A percentile compares a stretch with the other conserved stretches of the same genome.
phyloP scores from a whole-genome alignment of 208 protist genomes.

The Wallacemonas rigidus region DNA sequence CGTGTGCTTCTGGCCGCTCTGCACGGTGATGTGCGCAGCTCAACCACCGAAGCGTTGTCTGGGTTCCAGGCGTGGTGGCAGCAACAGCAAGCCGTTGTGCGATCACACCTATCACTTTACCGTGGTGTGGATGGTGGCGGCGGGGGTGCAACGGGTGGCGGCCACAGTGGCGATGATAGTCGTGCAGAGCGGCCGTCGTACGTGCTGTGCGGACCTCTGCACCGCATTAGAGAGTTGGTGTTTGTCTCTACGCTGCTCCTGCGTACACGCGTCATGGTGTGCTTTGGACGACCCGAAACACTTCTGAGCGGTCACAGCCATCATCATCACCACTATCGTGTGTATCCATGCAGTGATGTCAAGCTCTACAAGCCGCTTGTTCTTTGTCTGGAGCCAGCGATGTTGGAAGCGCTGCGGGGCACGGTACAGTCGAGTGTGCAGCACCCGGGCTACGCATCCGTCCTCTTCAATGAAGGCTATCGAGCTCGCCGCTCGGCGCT shows the following conservation, averaged over 20 bases:
- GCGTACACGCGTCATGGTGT: slow-evolving; percentile 42
- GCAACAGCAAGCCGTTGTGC: slow-evolving; percentile 10
- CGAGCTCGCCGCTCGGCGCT: slow-evolving; percentile 55
- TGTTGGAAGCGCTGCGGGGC: slow-evolving; percentile 61
- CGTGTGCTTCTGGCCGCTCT: slow-evolving; percentile 9
- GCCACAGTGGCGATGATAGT: slow-evolving; percentile 6
- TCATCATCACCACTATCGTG: slow-evolving; percentile 23
- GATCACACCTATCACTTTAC: slow-evolving; percentile 19
- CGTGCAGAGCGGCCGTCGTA: slow-evolving; percentile 47
- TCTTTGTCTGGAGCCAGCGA: slow-evolving; percentile 55
- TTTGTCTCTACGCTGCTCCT: slow-evolving; percentile 50
- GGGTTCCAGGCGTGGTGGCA: slow-evolving; percentile 14
- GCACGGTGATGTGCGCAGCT: slow-evolving; percentile 14
- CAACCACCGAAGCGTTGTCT: slow-evolving; percentile 3
- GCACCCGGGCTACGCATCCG: slow-evolving; percentile 29
- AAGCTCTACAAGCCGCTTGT: slow-evolving; percentile 69
- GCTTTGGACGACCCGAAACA: slow-evolving; percentile 67
- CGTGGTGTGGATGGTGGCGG: slow-evolving; percentile 5
- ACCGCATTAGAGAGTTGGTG: slow-evolving; percentile 77
- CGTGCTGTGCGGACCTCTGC: slow-evolving; percentile 81
- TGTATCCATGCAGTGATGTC: slow-evolving; percentile 72
- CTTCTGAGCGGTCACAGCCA: slow-evolving; percentile 20
- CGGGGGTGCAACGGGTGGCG: too few relatives aligned
- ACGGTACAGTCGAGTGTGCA: slow-evolving; percentile 51
- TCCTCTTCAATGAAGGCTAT: slow-evolving; percentile 72